A percentile compares a stretch with the other conserved stretches of the same genome.
Evolutionary conservation across 768 basidiomycete genomes (phyloP).

Genomic region (Suillus hirtellus): DNA sequence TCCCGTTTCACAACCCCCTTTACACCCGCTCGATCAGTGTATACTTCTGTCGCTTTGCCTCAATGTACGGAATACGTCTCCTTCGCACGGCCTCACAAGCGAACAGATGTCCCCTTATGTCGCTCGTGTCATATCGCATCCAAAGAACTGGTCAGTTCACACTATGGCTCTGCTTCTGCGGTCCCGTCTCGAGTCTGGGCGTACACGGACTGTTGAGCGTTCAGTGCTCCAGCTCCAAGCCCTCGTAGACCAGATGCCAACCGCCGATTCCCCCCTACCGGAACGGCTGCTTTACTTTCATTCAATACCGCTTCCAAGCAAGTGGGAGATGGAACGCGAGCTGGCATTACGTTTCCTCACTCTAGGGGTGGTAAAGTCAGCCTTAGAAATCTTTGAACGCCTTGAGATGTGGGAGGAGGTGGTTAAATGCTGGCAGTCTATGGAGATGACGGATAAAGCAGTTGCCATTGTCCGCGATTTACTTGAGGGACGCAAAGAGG

Average conservation of each 20-base stretch:
- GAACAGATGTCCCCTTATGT: conserved; percentile 96
- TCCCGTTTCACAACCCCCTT: conserved; percentile 78
- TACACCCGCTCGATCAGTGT: conserved; percentile 93
- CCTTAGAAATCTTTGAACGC: conserved; percentile 90
- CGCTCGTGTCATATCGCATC: conserved; percentile 83
- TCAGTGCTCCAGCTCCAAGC: conserved; percentile 92
- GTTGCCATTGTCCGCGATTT: conserved; percentile 82
- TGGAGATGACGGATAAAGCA: conserved; percentile 80
- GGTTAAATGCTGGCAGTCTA: conserved; percentile 79
- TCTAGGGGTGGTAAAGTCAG: conserved; percentile 86
- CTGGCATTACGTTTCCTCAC: conserved; percentile 80
- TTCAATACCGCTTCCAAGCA: conserved; percentile 78
- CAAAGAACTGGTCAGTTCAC: conserved; percentile 93
- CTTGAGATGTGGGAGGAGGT: conserved; percentile 99
- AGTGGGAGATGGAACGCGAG: conserved; percentile 94
- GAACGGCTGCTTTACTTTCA: conserved; percentile 85
- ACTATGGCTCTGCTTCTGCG: conserved; percentile 95
- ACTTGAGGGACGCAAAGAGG: conserved; percentile 80
- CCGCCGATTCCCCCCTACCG: conserved; percentile 67
- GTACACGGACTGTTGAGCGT: conserved; percentile 92
- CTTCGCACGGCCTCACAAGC: conserved; percentile 83
- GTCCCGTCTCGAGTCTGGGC: conserved; percentile 83
- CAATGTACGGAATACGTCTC: conserved; percentile 87
- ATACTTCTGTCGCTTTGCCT: conserved; percentile 90
- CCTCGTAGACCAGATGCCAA: conserved; percentile 95